Percentiles rank a stretch among this genome's conserved stretches.
phyloP scores from a whole-genome alignment of 495 filamentous ascomycete genomes.

The Daldinia grandis region DNA sequence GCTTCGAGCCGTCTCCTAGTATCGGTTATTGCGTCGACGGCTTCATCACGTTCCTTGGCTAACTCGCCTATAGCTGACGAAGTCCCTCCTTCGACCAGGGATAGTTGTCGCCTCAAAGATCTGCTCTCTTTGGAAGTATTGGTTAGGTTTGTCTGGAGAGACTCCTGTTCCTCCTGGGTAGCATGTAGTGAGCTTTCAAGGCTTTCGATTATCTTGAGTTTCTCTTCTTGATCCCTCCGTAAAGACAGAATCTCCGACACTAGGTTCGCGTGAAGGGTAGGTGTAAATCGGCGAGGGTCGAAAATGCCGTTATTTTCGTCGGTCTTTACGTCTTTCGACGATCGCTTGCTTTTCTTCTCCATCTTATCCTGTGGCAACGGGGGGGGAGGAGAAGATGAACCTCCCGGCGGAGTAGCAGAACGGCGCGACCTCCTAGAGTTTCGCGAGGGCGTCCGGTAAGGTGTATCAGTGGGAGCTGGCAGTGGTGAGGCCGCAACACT shows the following conservation, averaged over 20 bases:
- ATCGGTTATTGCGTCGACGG: slow-evolving; percentile 76
- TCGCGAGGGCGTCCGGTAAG: slow-evolving; percentile 68
- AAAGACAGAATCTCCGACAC: slow-evolving; percentile 92
- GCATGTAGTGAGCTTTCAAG: slow-evolving; percentile 79
- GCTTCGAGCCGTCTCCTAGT: slow-evolving; percentile 80
- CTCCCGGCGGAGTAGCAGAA: slow-evolving; percentile 65
- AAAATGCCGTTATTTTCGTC: slow-evolving; percentile 81
- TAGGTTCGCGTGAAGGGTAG: slow-evolving; percentile 91
- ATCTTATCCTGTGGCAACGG: slow-evolving; percentile 62
- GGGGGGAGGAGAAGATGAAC: slow-evolving; percentile 69
- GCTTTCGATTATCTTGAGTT: slow-evolving; percentile 80
- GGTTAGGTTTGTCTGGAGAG: slow-evolving; percentile 66
- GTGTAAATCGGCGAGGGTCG: slow-evolving; percentile 91
- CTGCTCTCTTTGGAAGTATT: slow-evolving; percentile 75
- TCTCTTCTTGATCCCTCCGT: slow-evolving; percentile 87
- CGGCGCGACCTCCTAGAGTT: slow-evolving; percentile 59
- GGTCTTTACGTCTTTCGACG: slow-evolving; percentile 64
- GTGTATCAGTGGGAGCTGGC: slow-evolving; percentile 72
- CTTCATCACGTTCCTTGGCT: slow-evolving; percentile 85
- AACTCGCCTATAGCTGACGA: slow-evolving; percentile 83
- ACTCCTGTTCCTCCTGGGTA: slow-evolving; percentile 76
- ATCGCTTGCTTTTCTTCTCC: slow-evolving; percentile 57
- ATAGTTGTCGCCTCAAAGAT: slow-evolving; percentile 83
- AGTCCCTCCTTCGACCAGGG: slow-evolving; percentile 85
- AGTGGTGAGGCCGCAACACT: slow-evolving; percentile 59